Percentiles rank a stretch among this genome's conserved stretches.
phyloP scores from a whole-genome alignment of 2,329 filamentous ascomycete genomes.

The Neurospora sp. region DNA sequence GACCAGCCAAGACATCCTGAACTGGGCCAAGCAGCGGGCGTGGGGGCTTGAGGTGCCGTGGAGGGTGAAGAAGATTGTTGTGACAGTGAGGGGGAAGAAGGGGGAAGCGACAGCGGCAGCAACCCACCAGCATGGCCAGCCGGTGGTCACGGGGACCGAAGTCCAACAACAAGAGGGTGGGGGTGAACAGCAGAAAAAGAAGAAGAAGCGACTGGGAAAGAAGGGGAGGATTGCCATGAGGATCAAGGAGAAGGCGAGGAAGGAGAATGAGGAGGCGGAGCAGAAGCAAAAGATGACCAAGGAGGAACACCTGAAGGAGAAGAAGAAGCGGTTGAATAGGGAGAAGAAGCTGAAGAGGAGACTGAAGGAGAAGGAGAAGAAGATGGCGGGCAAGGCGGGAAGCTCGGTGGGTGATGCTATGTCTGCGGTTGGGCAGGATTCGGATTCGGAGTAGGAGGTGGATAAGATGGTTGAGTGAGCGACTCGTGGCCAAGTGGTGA shows the following conservation, averaged over 20 bases:
- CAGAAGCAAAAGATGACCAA: slow-evolving; percentile 35
- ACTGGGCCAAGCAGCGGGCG: slow-evolving; percentile 30
- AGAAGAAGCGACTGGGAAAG: slow-evolving; percentile 44
- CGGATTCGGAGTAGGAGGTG: slow-evolving; percentile 1
- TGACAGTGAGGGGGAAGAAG: slow-evolving; percentile 20
- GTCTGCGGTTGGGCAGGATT: neutral
- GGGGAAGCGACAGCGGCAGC: neutral
- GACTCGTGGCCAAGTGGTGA: neutral
- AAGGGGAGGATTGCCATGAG: slow-evolving; percentile 45
- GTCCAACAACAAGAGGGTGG: slow-evolving; percentile 10
- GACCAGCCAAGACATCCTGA: slow-evolving; percentile 40
- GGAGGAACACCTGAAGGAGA: slow-evolving; percentile 47
- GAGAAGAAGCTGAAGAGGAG: slow-evolving; percentile 50
- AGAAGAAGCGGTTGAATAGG: slow-evolving; percentile 53
- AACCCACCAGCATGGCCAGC: slow-evolving; percentile 5
- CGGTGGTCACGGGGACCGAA: neutral
- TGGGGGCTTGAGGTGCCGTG: slow-evolving; percentile 55
- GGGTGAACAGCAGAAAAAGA: slow-evolving; percentile 20
- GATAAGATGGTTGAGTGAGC: slow-evolving; percentile 5
- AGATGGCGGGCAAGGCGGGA: slow-evolving; percentile 22
- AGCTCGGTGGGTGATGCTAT: neutral
- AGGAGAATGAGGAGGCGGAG: slow-evolving; percentile 28
- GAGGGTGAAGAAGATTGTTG: slow-evolving; percentile 39
- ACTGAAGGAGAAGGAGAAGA: slow-evolving; percentile 48
- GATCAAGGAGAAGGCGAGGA: slow-evolving; percentile 29